Evolutionary conservation across 1,139 yeast species (phyloP).

Genomic region (Pichia sp.): DNA sequence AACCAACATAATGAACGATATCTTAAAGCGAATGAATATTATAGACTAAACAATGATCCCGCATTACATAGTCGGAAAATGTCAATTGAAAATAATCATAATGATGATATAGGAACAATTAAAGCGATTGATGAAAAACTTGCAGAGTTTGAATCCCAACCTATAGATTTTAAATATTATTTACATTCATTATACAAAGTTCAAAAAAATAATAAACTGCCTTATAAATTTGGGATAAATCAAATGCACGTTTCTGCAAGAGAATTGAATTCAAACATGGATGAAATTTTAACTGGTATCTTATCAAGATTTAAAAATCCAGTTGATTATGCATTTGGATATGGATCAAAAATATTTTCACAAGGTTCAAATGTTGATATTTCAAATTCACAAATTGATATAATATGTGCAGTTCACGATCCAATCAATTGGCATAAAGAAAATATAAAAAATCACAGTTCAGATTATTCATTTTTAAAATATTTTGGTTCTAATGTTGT

Average conservation of each 20-base stretch:
- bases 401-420: constrained; percentile 77
- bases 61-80: too few species aligned
- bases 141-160: constrained; percentile 24
- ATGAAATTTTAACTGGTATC: constrained; percentile 44
- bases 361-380: constrained; percentile 53
- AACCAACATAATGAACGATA: not conserved
- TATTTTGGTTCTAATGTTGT: constrained; percentile 56
- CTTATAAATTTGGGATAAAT: constrained; percentile 50
- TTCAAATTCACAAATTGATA: constrained; percentile 67
- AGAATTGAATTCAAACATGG: constrained; percentile 29
- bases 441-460: constrained; percentile 58
- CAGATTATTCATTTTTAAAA: constrained; percentile 70
- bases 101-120: too few species aligned
- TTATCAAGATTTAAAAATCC: constrained; percentile 43
- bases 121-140: constrained; percentile 22
- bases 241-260: constrained; percentile 43
- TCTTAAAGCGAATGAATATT: not conserved
- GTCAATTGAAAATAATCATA: too few species aligned
- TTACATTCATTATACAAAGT: constrained; percentile 26
- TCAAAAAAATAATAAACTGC: constrained; percentile 42
- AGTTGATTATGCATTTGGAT: constrained; percentile 64
- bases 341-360: constrained; percentile 90
- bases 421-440: constrained; percentile 68
- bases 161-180: constrained; percentile 36
- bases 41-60: not conserved